These are phyloP conservation scores for Herpotrichia juniperi DNA, from an alignment of 2,329 filamentous ascomycete species.

Conservation along the genomic window DNA sequence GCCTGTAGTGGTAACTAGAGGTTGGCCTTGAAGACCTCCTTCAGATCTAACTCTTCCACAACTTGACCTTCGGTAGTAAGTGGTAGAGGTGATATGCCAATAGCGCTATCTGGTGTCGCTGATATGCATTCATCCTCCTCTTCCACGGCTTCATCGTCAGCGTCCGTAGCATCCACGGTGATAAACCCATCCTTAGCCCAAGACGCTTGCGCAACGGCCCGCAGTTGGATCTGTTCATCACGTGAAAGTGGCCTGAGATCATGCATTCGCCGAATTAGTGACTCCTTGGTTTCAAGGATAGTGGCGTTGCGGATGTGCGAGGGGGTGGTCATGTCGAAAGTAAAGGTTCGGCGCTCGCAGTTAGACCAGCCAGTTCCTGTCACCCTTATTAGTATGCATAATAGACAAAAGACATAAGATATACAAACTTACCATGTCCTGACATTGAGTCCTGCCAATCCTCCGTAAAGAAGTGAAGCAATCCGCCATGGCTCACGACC, in stretches of 20 bases:
- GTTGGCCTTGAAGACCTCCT: not conserved
- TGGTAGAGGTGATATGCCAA: too few species aligned
- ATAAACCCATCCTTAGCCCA: constrained; percentile 20
- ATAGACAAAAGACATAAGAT: not conserved
- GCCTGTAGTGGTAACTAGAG: not conserved
- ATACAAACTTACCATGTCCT: constrained; percentile 13
- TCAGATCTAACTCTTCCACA: not conserved
- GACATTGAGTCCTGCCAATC: constrained; percentile 6
- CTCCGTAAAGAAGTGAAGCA: constrained; percentile 13
- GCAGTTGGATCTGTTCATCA: constrained; percentile 13
- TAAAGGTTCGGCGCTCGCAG: constrained; percentile 20
- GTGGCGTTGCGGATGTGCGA: constrained; percentile 11
- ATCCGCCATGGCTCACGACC: constrained; percentile 10
- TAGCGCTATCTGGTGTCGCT: too few species aligned
- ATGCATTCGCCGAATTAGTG: constrained; percentile 1
- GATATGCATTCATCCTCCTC: not conserved
- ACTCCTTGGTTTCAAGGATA: constrained; percentile 14
- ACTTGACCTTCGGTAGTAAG: too few species aligned
- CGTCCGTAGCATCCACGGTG: not conserved
- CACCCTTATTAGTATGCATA: not conserved
- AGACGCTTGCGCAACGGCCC: constrained; percentile 9
- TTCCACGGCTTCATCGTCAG: not conserved
- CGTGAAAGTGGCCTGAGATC: not conserved
- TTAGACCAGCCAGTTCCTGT: constrained; percentile 29
- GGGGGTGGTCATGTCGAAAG: constrained; percentile 15